phyloP scores from a whole-genome alignment of 2,329 filamentous ascomycete species.

The Berkeleyomyces basicola region DNA sequence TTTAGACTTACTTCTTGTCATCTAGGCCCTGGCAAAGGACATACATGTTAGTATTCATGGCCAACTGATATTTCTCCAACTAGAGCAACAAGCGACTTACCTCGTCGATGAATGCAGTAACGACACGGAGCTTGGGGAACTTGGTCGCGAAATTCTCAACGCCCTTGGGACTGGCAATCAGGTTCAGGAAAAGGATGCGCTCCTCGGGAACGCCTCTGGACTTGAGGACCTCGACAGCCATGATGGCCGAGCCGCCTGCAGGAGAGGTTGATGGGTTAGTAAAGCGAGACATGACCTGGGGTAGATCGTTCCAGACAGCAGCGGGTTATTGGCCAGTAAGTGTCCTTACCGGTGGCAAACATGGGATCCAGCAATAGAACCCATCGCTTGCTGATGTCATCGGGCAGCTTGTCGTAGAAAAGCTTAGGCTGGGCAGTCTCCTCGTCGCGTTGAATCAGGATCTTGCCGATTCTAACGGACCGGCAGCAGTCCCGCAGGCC shows the following conservation, averaged over 20 bases:
- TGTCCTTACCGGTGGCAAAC: constrained; percentile 72
- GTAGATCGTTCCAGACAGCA: too few relatives aligned
- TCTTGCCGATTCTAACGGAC: constrained; percentile 96
- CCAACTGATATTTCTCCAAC: background rate
- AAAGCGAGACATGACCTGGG: background rate
- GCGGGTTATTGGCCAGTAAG: too few relatives aligned
- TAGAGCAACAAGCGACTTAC: constrained; percentile 22
- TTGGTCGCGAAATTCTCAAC: constrained; percentile 75
- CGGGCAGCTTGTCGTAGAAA: constrained; percentile 94
- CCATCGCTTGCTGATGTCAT: constrained; percentile 86
- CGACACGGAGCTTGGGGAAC: constrained; percentile 77
- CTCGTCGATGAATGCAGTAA: constrained; percentile 90
- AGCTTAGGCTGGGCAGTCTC: constrained; percentile 83
- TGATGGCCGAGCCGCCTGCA: constrained; percentile 78
- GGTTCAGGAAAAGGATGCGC: constrained; percentile 85
- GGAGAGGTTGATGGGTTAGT: background rate
- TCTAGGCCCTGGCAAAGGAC: constrained; percentile 51
- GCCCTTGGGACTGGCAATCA: constrained; percentile 93
- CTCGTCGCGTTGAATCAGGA: constrained; percentile 92
- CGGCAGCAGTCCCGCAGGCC: constrained; percentile 90
- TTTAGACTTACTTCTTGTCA: constrained; percentile 70
- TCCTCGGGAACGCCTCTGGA: constrained; percentile 85
- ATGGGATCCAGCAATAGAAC: constrained; percentile 93
- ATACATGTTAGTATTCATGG: too few relatives aligned
- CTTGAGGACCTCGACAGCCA: constrained; percentile 90